Conservation (phyloP, 2,329 filamentous ascomycete species). For the Exophiala calicioides region DNA sequence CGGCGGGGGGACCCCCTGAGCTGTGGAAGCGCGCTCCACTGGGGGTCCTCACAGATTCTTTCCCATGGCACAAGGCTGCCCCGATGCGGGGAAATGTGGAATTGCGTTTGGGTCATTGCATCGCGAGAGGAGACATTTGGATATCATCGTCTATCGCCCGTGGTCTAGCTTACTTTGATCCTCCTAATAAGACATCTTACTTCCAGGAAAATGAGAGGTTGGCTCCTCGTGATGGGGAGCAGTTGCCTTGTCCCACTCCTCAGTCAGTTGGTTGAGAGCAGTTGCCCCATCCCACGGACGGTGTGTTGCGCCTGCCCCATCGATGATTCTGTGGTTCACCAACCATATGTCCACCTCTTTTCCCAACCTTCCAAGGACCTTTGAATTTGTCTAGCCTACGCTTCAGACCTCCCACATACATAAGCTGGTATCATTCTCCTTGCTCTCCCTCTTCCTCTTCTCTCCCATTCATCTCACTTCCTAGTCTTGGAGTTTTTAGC, state of each 20-base stretch:
- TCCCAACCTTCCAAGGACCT: slow-evolving; percentile 1
- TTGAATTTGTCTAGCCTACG: slow-evolving; percentile 2
- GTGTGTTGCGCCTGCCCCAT: slow-evolving; percentile 13
- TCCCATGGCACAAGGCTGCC: not conserved
- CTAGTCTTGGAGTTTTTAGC: too few relatives aligned
- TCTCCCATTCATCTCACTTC: not conserved
- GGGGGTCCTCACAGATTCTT: too few relatives aligned
- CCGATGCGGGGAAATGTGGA: not conserved
- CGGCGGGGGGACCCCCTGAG: too few relatives aligned
- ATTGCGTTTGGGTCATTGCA: not conserved
- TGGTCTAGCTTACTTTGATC: not conserved
- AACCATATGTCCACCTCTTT: slow-evolving; percentile 3
- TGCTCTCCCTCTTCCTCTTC: slow-evolving; percentile 4
- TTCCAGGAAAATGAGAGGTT: not conserved
- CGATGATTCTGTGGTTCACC: slow-evolving; percentile 6
- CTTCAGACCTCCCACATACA: slow-evolving; percentile 6
- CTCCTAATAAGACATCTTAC: not conserved
- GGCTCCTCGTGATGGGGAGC: slow-evolving; percentile 16
- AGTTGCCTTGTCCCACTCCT: slow-evolving; percentile 6
- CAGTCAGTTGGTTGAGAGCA: slow-evolving; percentile 5
- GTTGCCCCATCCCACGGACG: slow-evolving; percentile 3
- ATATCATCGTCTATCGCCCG: not conserved
- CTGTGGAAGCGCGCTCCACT: too few relatives aligned
- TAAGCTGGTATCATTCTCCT: slow-evolving; percentile 10
- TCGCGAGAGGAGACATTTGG: not conserved